Evolutionary conservation across 331 rosid species (phyloP), one percentile per base, ranked within the genome.

Genomic region (Acacia concinna): DNA sequence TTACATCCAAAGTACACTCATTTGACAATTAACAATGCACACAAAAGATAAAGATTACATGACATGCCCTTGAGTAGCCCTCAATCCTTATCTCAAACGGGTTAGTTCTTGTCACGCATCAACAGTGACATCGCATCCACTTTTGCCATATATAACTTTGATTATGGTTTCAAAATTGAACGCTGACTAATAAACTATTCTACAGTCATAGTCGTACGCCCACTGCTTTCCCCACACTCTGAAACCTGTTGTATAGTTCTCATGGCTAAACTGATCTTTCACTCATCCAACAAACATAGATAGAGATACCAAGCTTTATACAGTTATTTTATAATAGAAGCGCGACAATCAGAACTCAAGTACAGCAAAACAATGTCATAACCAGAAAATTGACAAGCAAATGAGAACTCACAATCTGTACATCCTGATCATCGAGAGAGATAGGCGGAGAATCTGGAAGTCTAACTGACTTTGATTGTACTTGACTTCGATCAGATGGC

Each of bases 341-440:
- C 52, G 54, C 40, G 59, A 43, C 35, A 17, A 69, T n/a, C 9
- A 38, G 43, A 28, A 4, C 23, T 46, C 27, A 14, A 56, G 32
- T 27, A 68, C 18, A 38, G 43, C 44, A 44, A 78, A 62, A 75
- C 43, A 13, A 12, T 1, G 56, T 8, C 20, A 69, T 44, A n/a
- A 35, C 28, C 41, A 35, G 23, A 21, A 23, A 30, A 8, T 28
- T 18, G 10, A 40, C 4, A 62, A 34, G 56, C 68, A 51, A 68
- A 35, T 1, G 57, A 51, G 34, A 62, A 83, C 93, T 91, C 85
- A 94, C 98, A 85, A 92, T 89, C 46, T 87, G 91, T 31, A 92
- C 97, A 35, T 92, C 97, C 68, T 95, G 93, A 72, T 91, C 98
- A 30, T 95, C 98, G 56, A 92, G 98, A 30, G 97, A 81, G 44